Evolutionary conservation across 2,329 filamentous ascomycete genomes (phyloP).

Genomic region (Diaporthe nobilis): DNA sequence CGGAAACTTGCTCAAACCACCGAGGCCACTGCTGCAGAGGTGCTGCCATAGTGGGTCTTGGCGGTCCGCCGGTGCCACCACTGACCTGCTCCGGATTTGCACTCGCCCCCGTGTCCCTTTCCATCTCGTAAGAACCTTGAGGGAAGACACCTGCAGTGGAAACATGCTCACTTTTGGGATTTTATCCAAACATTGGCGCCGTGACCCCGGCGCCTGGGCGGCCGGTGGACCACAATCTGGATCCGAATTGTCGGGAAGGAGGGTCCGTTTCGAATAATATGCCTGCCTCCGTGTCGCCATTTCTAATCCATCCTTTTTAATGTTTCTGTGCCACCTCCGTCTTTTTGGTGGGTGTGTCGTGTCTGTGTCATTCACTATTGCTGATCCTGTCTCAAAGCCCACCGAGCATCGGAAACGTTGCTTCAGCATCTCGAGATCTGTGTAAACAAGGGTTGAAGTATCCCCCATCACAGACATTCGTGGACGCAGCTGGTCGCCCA

Average conservation of each 20-base stretch:
- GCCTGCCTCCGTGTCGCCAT: constrained; percentile 8
- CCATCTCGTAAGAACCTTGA: constrained; percentile 10
- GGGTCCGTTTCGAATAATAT: constrained; percentile 11
- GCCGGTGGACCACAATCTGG: constrained; percentile 18
- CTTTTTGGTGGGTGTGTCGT: neutral
- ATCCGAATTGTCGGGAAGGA: constrained; percentile 25
- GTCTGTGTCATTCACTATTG: neutral
- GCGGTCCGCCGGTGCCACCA: constrained; percentile 12
- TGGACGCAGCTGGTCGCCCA: neutral
- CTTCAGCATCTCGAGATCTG: neutral
- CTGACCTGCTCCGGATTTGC: constrained; percentile 19
- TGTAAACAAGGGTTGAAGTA: neutral
- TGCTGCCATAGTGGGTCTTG: constrained; percentile 16
- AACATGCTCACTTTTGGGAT: constrained; percentile 19
- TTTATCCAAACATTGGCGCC: constrained; percentile 11
- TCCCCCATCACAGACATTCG: neutral
- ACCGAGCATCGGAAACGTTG: neutral
- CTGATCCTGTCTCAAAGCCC: neutral
- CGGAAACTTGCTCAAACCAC: constrained; percentile 34
- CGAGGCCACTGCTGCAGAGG: constrained; percentile 17
- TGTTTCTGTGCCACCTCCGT: neutral
- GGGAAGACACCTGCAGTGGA: neutral
- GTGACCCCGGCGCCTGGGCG: constrained; percentile 15
- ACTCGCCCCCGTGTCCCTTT: neutral
- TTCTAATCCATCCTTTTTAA: neutral